phyloP scores from a whole-genome alignment of 345 rosid genomes.

The Melastoma malabathricum region DNA sequence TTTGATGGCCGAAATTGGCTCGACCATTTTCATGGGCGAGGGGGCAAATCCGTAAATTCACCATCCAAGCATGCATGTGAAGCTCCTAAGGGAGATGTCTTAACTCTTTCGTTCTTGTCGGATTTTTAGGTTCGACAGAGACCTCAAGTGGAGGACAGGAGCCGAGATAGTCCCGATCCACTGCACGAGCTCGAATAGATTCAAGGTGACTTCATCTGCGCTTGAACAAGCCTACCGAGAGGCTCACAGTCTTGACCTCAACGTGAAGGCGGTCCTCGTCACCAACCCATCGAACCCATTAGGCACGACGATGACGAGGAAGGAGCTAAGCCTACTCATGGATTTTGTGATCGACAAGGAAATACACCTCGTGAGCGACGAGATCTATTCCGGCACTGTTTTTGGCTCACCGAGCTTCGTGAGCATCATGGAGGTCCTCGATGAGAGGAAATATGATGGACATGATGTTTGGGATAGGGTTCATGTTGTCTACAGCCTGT shows the following conservation, averaged over 20 bases:
- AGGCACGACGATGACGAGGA: constrained; percentile 52
- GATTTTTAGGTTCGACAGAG: constrained; percentile 65
- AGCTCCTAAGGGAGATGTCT: too few species aligned
- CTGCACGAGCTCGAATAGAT: constrained; percentile 41
- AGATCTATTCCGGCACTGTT: constrained; percentile 67
- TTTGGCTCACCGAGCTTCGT: constrained; percentile 39
- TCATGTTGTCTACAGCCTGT: constrained; percentile 69
- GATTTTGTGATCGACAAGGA: constrained; percentile 33
- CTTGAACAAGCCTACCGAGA: constrained; percentile 51
- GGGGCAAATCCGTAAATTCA: too few species aligned
- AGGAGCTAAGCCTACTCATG: constrained; percentile 43
- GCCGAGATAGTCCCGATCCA: constrained; percentile 53
- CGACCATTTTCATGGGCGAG: too few species aligned
- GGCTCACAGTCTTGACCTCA: constrained; percentile 36
- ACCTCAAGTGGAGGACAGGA: constrained; percentile 68
- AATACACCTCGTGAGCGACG: constrained; percentile 68
- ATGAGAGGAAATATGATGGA: too few species aligned
- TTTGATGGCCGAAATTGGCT: too few species aligned
- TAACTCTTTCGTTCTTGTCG: not conserved
- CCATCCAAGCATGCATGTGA: too few species aligned
- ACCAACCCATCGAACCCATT: constrained; percentile 91
- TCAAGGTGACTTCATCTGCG: constrained; percentile 37
- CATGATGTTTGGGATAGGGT: constrained; percentile 30
- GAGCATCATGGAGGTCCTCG: constrained; percentile 40
- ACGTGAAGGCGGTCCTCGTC: constrained; percentile 55